Percentiles rank a stretch among this genome's conserved stretches.
Conservation (phyloP, 371 early-diverging fungal species). For the Mortierella sp. region DNA sequence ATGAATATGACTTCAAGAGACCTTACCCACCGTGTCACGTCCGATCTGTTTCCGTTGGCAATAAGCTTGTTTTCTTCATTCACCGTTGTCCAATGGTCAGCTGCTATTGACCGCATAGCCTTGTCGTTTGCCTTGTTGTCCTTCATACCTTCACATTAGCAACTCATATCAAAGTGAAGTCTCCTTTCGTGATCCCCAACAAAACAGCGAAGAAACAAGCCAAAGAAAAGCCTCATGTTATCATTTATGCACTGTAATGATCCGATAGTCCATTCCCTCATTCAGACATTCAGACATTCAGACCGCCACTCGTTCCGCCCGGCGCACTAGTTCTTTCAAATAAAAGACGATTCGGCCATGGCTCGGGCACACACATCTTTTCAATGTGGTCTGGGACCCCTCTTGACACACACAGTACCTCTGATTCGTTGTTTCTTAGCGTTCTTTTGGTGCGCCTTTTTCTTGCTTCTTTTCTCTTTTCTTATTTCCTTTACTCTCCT, state of each 20-base stretch:
- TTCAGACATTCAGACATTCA: neutral
- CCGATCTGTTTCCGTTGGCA: neutral
- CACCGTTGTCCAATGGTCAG: neutral
- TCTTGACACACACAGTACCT: neutral
- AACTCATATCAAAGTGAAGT: neutral
- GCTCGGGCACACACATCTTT: neutral
- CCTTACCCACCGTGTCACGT: neutral
- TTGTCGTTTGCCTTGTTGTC: neutral
- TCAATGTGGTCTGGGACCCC: slow-evolving; percentile 1
- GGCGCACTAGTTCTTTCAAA: neutral
- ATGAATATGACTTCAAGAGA: neutral
- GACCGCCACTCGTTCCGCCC: neutral
- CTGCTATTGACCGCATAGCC: neutral
- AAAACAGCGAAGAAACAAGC: neutral
- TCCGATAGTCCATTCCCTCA: neutral
- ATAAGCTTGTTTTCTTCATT: neutral
- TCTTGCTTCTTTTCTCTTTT: neutral
- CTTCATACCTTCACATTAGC: neutral
- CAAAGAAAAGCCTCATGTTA: neutral
- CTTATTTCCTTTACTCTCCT: neutral
- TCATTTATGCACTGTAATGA: no score
- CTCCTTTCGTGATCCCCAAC: neutral
- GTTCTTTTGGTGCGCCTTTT: neutral
- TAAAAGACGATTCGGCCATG: neutral
- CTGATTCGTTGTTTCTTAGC: neutral